Evolutionary conservation across 306 rosid species (phyloP).

Genomic region (Vigna hirtella): DNA sequence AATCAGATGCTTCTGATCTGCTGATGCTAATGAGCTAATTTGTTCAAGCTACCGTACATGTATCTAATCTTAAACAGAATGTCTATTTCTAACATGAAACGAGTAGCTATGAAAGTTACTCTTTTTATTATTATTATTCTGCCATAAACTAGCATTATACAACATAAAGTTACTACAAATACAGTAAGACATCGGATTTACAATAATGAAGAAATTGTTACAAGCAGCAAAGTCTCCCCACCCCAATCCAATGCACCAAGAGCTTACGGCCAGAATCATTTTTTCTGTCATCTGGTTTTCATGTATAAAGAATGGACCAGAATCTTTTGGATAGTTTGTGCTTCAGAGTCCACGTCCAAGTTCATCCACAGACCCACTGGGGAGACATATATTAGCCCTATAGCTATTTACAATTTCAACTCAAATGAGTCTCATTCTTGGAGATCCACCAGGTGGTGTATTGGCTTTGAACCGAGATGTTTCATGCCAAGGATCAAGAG

Average conservation of each 20-base stretch:
- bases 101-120: constrained; percentile 20
- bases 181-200: constrained; percentile 46
- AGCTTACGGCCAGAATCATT: constrained; percentile 29
- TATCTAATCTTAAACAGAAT: constrained; percentile 32
- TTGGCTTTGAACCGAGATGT: constrained; percentile 58
- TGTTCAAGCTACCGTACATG: background rate
- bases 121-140: background rate
- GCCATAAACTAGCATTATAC: constrained; percentile 51
- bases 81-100: constrained; percentile 1
- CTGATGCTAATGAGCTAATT: background rate
- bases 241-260: constrained; percentile 36
- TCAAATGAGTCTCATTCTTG: constrained; percentile 79
- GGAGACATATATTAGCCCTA: constrained; percentile 42
- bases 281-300: constrained; percentile 40
- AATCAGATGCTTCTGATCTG: background rate
- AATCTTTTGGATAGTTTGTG: constrained; percentile 36
- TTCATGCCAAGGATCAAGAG: constrained; percentile 71
- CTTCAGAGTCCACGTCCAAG: constrained; percentile 44
- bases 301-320: constrained; percentile 45
- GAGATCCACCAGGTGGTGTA: constrained; percentile 89
- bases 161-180: constrained; percentile 47
- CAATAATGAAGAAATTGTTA: constrained; percentile 57
- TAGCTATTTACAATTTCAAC: constrained; percentile 57
- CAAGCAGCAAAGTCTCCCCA: constrained; percentile 48
- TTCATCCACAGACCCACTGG: constrained; percentile 46